Conservation (phyloP, 306 rosid species). For the Citrullus colocynthis region DNA sequence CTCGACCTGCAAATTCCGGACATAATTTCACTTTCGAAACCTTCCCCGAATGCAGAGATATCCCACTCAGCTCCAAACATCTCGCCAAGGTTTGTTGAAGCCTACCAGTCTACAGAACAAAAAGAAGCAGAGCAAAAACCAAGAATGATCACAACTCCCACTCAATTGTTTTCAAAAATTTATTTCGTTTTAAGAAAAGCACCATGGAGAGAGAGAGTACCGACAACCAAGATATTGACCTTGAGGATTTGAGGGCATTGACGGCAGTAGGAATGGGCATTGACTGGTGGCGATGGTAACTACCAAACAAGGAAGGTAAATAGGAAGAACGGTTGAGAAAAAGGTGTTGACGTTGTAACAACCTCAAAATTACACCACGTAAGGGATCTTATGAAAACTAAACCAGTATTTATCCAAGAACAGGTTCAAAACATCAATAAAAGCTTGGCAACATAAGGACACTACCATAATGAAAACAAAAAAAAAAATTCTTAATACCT, state of each 20-base stretch:
- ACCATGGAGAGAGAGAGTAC: background rate
- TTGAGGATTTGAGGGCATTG: conserved; percentile 1
- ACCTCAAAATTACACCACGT: too few species aligned
- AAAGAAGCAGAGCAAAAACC: background rate
- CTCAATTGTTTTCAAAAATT: background rate
- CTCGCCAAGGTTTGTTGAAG: conserved; percentile 72
- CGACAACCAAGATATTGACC: conserved; percentile 1
- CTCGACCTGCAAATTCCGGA: conserved; percentile 60
- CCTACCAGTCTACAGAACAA: conserved; percentile 45
- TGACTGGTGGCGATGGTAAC: background rate
- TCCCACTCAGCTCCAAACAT: conserved; percentile 56
- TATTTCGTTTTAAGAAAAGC: background rate
- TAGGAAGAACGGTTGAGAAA: background rate
- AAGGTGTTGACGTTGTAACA: background rate
- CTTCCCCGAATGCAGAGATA: conserved; percentile 48
- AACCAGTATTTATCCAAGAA: too few species aligned
- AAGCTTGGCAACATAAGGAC: too few species aligned
- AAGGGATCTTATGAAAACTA: too few species aligned
- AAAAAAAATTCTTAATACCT: too few species aligned
- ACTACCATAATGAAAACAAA: too few species aligned
- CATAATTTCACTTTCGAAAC: conserved; percentile 47
- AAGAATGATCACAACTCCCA: background rate
- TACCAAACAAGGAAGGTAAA: background rate
- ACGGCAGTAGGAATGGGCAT: background rate
- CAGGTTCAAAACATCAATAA: too few species aligned